Evolutionary conservation across 2,329 filamentous ascomycete species (phyloP), one percentile per base, ranked within the genome.

Genomic region (Aspergillus sp.): DNA sequence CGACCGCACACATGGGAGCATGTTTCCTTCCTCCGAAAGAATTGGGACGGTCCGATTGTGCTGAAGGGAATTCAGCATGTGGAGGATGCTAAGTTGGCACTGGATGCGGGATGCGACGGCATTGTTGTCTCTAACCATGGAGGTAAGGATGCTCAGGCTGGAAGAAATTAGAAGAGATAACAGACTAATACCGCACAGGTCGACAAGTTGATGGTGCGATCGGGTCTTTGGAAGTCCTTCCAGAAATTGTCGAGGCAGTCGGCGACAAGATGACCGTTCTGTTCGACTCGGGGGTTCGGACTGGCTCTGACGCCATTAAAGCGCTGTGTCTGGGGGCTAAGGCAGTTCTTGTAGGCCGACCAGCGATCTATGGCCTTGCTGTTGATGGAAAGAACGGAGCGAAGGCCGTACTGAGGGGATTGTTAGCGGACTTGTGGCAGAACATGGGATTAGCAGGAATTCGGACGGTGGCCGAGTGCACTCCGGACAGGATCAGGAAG

Each of bases 11-110:
- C 78, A 0, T 90, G 88, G 88, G 82, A 85, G 1, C 80, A 90
- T 42, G 71, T 90, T 39, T 76, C 77, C n/a, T 77, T 85, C 52
- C 68, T 90, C 62, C 79, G 82, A 63, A 76, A 82, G 65, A 71
- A 87, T 59, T 90, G 87, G 85, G 79, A 85, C 60, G 86, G 87
- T 0, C 85, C 87, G 0, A 84, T 91, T 55, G 82, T 85, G 61
- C 78, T 86, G 39, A 88, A 89, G 71, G 86, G 85, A 0, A 84
- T 82, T 56, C 81, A 84, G 65, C 79, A 77, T 49, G 75, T 81
- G 2, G 79, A 75, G 1, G 82, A 85, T 67, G 82, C 82, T 14
- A 71, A 68, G 54, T 73, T 76, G 57, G 79, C 78, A 2, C 71
- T 77, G 6, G 71, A 83, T 39, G 67, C 72, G 31, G 81, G 79